Conservation (phyloP, 2,329 filamentous ascomycete species). For the Celoporthe dispersa region DNA sequence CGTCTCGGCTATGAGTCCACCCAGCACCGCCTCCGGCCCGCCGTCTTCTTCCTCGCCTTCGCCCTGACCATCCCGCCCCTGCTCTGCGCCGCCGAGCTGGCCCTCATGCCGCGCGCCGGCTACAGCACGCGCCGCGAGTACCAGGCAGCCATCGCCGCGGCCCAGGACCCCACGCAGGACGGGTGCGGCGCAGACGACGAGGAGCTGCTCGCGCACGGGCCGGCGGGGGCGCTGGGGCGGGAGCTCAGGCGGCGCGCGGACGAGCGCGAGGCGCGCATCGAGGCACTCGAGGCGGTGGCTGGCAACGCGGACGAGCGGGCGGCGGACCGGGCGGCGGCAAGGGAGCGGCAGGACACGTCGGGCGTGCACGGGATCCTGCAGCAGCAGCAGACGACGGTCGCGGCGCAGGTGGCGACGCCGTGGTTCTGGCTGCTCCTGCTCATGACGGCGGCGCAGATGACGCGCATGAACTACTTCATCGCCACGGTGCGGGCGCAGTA, state of each 20-base stretch:
- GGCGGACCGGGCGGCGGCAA: slow-evolving; percentile 54
- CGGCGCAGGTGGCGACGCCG: slow-evolving; percentile 66
- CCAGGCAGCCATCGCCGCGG: slow-evolving; percentile 45
- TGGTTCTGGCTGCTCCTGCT: slow-evolving; percentile 75
- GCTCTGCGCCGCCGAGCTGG: slow-evolving; percentile 43
- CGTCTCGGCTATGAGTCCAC: slow-evolving; percentile 57
- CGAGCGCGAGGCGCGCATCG: slow-evolving; percentile 60
- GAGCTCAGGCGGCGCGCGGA: slow-evolving; percentile 48
- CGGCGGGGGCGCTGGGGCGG: slow-evolving; percentile 45
- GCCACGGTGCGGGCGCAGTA: slow-evolving; percentile 74
- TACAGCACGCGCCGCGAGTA: slow-evolving; percentile 47
- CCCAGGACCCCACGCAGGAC: slow-evolving; percentile 43
- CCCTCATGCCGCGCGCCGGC: slow-evolving; percentile 45
- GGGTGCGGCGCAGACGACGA: slow-evolving; percentile 60
- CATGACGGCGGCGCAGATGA: slow-evolving; percentile 64
- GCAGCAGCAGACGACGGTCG: slow-evolving; percentile 55
- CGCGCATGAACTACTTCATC: slow-evolving; percentile 72
- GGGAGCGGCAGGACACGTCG: slow-evolving; percentile 58
- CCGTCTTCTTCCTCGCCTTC: slow-evolving; percentile 45
- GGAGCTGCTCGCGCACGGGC: slow-evolving; percentile 49
- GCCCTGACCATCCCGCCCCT: slow-evolving; percentile 44
- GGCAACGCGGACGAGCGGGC: slow-evolving; percentile 62
- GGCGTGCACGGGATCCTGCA: slow-evolving; percentile 77
- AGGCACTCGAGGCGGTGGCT: slow-evolving; percentile 66
- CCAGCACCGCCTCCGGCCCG: slow-evolving; percentile 40